phyloP scores from a whole-genome alignment of 2,329 filamentous ascomycete genomes.

The Colletotrichum sp. region DNA sequence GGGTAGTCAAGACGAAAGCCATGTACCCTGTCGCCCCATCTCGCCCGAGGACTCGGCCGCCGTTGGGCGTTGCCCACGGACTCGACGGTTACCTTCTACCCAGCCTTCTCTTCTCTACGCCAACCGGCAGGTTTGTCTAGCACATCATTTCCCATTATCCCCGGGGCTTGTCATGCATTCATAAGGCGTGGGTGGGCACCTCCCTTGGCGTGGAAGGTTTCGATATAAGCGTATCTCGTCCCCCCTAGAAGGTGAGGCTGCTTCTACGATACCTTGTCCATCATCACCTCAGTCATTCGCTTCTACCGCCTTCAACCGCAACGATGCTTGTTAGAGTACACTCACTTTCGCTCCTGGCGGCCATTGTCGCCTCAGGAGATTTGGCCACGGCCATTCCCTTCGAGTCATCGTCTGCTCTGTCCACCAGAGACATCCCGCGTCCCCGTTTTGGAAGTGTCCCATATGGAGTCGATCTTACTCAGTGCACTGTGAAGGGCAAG shows the following conservation, averaged over 20 bases:
- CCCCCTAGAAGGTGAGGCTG: background rate
- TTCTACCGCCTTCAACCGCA: background rate
- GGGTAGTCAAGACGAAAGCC: background rate
- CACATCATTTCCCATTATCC: background rate
- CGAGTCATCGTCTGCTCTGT: slow-evolving; percentile 1
- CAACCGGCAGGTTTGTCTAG: background rate
- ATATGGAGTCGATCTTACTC: slow-evolving; percentile 37
- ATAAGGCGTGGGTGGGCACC: background rate
- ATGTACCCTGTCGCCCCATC: background rate
- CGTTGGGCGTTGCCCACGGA: slow-evolving; percentile 5
- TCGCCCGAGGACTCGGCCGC: slow-evolving; percentile 8
- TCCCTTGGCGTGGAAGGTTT: background rate
- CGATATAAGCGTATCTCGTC: slow-evolving; percentile 8
- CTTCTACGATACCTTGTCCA: background rate
- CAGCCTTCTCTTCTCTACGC: background rate
- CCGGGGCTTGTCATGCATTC: background rate
- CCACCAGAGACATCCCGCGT: slow-evolving; percentile 22
- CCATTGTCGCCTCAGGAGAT: slow-evolving; percentile 9
- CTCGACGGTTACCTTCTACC: background rate
- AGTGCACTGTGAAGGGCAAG: slow-evolving; percentile 34
- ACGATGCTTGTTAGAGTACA: slow-evolving; percentile 22
- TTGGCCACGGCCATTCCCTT: slow-evolving; percentile 2
- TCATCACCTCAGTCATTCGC: background rate
- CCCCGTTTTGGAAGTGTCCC: slow-evolving; percentile 33
- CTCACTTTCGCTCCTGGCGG: slow-evolving; percentile 15